Evolutionary conservation across 2,329 filamentous ascomycete species (phyloP).

Genomic region (Cercospora beticola): DNA sequence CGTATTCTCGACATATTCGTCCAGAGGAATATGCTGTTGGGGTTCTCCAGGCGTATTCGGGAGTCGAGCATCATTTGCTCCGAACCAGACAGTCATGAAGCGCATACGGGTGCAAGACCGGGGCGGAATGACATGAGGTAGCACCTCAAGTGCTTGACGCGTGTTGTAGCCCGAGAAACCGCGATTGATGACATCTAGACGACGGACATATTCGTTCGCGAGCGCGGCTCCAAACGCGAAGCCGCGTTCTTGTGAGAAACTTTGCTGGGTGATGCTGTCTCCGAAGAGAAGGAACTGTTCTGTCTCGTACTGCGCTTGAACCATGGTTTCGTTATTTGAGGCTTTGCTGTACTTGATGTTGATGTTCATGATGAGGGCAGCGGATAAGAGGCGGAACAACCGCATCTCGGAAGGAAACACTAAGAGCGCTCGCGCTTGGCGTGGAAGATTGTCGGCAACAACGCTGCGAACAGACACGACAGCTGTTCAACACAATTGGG

Average conservation of each 20-base stretch:
- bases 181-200: slow-evolving; percentile 82
- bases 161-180: slow-evolving; percentile 86
- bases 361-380: slow-evolving; percentile 1
- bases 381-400: not conserved
- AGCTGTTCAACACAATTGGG: not conserved
- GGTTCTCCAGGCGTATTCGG: slow-evolving; percentile 56
- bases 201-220: slow-evolving; percentile 68
- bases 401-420: not conserved
- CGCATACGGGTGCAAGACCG: slow-evolving; percentile 61
- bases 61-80: slow-evolving; percentile 84
- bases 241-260: slow-evolving; percentile 58
- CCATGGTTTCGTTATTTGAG: slow-evolving; percentile 1
- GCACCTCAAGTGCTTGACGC: slow-evolving; percentile 65
- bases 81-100: slow-evolving; percentile 67
- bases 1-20: slow-evolving; percentile 72
- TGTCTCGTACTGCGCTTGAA: not conserved
- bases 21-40: slow-evolving; percentile 75
- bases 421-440: not conserved
- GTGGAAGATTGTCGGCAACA: not conserved
- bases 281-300: slow-evolving; percentile 70
- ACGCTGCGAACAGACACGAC: not conserved
- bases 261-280: slow-evolving; percentile 79
- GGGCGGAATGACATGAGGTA: slow-evolving; percentile 71
- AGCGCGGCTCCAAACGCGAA: slow-evolving; percentile 74
- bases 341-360: slow-evolving; percentile 2